Conservation (phyloP, 139 green algal genomes). For the Micromonas commoda region DNA sequence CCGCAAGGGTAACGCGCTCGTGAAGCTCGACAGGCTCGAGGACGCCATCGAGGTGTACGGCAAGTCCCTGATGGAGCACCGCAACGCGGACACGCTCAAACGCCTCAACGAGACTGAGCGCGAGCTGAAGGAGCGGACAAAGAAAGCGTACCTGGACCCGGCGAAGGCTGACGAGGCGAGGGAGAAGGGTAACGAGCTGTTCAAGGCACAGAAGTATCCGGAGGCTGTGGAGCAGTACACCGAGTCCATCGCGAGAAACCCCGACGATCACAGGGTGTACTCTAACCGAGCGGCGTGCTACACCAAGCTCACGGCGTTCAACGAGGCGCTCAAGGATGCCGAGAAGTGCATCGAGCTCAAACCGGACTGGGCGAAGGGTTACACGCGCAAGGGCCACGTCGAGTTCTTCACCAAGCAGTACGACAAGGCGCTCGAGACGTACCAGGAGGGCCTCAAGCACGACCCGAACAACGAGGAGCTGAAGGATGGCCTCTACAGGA, state of each 20-base stretch:
- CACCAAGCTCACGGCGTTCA: constrained; percentile 93
- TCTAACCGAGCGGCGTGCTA: constrained; percentile 96
- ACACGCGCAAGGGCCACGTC: constrained; percentile 77
- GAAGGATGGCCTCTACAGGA: constrained; percentile 76
- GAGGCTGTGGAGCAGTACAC: constrained; percentile 89
- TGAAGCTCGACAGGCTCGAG: constrained; percentile 66
- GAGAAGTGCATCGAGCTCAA: constrained; percentile 88
- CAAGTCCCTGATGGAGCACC: constrained; percentile 80
- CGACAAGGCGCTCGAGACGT: constrained; percentile 56
- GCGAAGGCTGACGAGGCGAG: constrained; percentile 68
- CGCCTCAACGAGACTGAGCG: constrained; percentile 85
- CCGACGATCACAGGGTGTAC: constrained; percentile 94
- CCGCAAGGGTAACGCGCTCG: constrained; percentile 81
- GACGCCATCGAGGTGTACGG: constrained; percentile 77
- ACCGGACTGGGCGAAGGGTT: constrained; percentile 80
- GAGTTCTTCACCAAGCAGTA: constrained; percentile 98
- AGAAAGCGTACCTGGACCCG: constrained; percentile 83
- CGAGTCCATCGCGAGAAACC: constrained; percentile 91
- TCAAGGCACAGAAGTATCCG: constrained; percentile 84
- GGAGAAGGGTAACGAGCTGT: constrained; percentile 82
- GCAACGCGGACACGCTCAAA: constrained; percentile 90
- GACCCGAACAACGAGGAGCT: constrained; percentile 89
- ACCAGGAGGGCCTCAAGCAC: constrained; percentile 63
- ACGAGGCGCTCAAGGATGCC: constrained; percentile 86
- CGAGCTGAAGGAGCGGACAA: constrained; percentile 62